Evolutionary conservation across 208 protist genomes (phyloP), one percentile per base, ranked within the genome.

Genomic region (Leishmania gerbilli): DNA sequence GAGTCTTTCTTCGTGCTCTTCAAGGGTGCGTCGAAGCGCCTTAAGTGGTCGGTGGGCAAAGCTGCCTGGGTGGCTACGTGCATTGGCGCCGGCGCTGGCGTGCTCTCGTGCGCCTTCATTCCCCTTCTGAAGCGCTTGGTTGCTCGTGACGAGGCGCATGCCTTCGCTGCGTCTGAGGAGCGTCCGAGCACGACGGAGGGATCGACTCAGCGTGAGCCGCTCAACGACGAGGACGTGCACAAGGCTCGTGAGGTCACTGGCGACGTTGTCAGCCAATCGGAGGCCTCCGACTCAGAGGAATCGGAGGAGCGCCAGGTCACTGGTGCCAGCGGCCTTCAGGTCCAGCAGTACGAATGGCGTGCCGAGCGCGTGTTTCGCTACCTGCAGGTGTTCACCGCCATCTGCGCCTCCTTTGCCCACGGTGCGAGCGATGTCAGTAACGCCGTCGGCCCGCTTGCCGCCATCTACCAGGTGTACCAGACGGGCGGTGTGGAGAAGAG

Each of bases 371-470:
- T 92, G 74, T 95, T 89, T 82, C 88, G 89, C 45, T 92, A 92
- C 84, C 90, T 95, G 40, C 90, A 94, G 83, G 79, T 95, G 7
- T 90, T 93, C 82, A 95, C 92, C 31, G 90, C 92, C 34, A 87
- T 91, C 64, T 93, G 90, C 80, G 84, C 89, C 24, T 93, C 92
- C 58, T 93, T 93, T 55, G 92, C 92, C 17, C 92, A 95, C 82
- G 92, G 92, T 24, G 88, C 89, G 60, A 92, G 86, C 77, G 91
- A 95, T 80, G 90, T 95, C 76, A 93, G 89, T 76, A 95, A 95
- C 82, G 90, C 90, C 42, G 77, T 92, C 15, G 91, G 88, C 19
- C 91, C 91, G 8, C 89, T 92, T n/a, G 82, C 88, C 11, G 91
- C 90, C 62, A 93, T 95, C 51, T 91, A 88, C 79, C 76, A 84